These are phyloP conservation scores for Euphorbia tirucalli DNA, from an alignment of 345 rosid genomes.

Conservation along the genomic window DNA sequence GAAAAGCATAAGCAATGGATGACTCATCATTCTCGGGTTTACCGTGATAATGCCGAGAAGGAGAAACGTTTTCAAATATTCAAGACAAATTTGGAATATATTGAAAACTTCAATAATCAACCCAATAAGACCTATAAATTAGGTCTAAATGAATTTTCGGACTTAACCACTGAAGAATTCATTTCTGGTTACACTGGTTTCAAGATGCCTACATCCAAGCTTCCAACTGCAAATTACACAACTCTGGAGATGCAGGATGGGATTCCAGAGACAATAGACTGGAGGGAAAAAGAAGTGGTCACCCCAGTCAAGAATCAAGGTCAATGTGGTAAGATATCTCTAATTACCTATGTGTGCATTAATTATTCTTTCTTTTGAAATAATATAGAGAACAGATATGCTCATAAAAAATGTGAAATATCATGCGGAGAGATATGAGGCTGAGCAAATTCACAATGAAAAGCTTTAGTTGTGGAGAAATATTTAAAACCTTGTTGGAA, in stretches of 20 bases:
- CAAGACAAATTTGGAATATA: conserved; percentile 19
- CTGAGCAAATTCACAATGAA: too few species aligned
- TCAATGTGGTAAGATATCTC: background rate
- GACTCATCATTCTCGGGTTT: conserved; percentile 11
- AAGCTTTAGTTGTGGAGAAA: too few species aligned
- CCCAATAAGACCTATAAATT: conserved; percentile 1
- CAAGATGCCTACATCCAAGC: background rate
- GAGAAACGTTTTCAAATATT: conserved; percentile 23
- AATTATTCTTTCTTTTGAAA: too few species aligned
- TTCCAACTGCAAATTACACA: too few species aligned
- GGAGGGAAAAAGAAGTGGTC: background rate
- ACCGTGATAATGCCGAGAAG: conserved; percentile 13
- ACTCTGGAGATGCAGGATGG: background rate
- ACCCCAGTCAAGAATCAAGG: background rate
- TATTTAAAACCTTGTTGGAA: too few species aligned
- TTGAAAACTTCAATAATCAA: conserved; percentile 11
- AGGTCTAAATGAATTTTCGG: background rate
- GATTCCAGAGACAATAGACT: background rate
- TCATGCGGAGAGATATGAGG: too few species aligned
- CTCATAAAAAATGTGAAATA: too few species aligned
- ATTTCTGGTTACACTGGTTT: background rate
- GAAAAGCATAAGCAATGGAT: conserved; percentile 29
- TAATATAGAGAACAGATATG: too few species aligned
- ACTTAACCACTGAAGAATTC: conserved; percentile 1
- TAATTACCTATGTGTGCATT: background rate